Base-by-base conservation (phyloP, 495 filamentous ascomycete genomes). In the Neurospora sp. region DNA sequence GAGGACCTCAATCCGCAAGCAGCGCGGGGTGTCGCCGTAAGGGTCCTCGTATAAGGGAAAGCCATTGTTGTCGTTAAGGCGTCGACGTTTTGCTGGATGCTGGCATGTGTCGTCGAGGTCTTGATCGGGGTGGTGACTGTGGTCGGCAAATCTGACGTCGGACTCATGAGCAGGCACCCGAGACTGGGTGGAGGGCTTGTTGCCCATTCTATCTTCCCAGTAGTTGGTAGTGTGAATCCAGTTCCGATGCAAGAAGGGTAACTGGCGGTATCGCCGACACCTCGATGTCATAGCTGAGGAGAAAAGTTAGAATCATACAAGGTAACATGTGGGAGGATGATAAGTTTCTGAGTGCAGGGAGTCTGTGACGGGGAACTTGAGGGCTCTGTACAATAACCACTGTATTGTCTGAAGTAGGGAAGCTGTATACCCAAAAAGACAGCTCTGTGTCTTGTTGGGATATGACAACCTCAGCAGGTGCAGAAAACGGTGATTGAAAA, bases 1-100 rank as follows among this genome's bases (percentile, higher is more conserved):
- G 71, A 84, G 79, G 54, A 86, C 74, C 71, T 87, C 84, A 69
- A 88, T 81, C 37, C 83, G 83, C 40, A 88, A 79, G 8, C 81
- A 78, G 59, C 85, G 74, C 5, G 78, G 78, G 18, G 76, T 62
- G 16, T 78, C 73, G 20, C 73, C 72, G 69, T 79, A 72, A 18
- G 54, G 54, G 72, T 78, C 73, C 69, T 79, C 78, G 39, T 72
- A 77, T n/a, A 81, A 70, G n/a, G 79, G 80, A 37, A 81, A 79
- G 54, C 77, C 79, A 20, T 79, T 74, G 37, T 78, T 81, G 71
- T 78, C 76, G 35, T 79, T 81, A 41, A 84, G 48, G 42, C 83
- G 83, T 48, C 81, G 84, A 42, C 83, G 81, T 71, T 86, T 86
- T 40, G 78, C 70, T 2, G 81, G 73, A 46, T 80, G 82, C 35